Conservation (phyloP, 2,329 filamentous ascomycete genomes). For the Grosmannia serpens region DNA sequence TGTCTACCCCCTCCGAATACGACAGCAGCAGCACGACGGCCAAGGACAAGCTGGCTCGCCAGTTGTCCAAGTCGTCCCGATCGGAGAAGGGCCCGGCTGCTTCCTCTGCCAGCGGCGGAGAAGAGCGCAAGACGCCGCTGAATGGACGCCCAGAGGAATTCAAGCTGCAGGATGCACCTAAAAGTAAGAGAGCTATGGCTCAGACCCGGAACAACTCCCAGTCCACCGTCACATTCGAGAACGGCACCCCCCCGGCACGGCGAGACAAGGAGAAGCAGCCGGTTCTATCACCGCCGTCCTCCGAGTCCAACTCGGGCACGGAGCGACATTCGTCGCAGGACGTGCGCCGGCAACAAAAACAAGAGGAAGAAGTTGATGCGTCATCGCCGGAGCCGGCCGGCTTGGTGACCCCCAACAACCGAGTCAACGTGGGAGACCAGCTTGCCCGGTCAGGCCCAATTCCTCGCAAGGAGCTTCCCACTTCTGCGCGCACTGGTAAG, state of each 20-base stretch:
- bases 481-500: conserved; percentile 32
- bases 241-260: conserved; percentile 23
- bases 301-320: conserved; percentile 21
- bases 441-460: conserved; percentile 41
- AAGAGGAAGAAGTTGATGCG: conserved; percentile 32
- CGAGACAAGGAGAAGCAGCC: conserved; percentile 21
- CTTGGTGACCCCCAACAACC: conserved; percentile 21
- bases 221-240: conserved; percentile 27
- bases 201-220: conserved; percentile 33
- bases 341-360: conserved; percentile 37
- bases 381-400: conserved; percentile 28
- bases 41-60: conserved; percentile 36
- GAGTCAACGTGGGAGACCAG: conserved; percentile 25
- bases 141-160: conserved; percentile 48
- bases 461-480: conserved; percentile 52
- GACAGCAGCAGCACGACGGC: conserved; percentile 36
- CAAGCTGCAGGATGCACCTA: conserved; percentile 71
- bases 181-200: conserved; percentile 35
- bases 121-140: conserved; percentile 26
- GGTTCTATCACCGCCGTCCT: conserved; percentile 16
- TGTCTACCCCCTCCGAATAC: conserved; percentile 45
- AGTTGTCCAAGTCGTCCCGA: conserved; percentile 33
- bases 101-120: conserved; percentile 20
- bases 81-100: conserved; percentile 22
- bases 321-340: conserved; percentile 46